Evolutionary conservation across 2,329 filamentous ascomycete species (phyloP), one percentile per base, ranked within the genome.

Genomic region (Arthrobotrys entomopaga): DNA sequence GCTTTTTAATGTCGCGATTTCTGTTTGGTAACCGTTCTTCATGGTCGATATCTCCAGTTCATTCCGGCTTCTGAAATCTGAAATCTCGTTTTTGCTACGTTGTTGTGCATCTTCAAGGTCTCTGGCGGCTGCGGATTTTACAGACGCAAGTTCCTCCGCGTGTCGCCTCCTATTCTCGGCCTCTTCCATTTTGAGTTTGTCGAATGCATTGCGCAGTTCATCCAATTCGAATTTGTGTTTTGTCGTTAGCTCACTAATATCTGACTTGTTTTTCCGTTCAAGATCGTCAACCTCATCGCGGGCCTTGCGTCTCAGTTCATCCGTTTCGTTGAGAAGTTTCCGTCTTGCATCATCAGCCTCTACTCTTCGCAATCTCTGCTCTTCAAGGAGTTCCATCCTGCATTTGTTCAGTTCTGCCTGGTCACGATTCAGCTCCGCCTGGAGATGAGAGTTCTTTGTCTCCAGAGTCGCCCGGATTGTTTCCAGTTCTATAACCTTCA

Each of bases 151-250:
- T 16, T 40, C 80, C 77, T 73, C 79, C 75, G 50, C 80, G 38
- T 75, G 76, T 70, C 43, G 80, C 76, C 65, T 53, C 53, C 76
- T 73, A 20, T 70, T 61, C 34, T 77, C 65, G n/a, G 65, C 60
- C 43, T 76, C 49, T n/a, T 73, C 65, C 34, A 81, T 79, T 20
- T 80, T 74, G 53, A 65, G 81, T 80, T 19, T 84, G 84, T 43
- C 88, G 86, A 75, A 90, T 84, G 52, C 86, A 86, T 61, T 87
- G 85, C 78, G 88, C 86, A 38, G 92, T 3, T 87, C 86, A 4
- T 88, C 87, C 15, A 94, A 79, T 59, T 91, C 89, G 61, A 91
- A 88, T 72, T 87, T 85, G 77, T 94, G 89, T 52, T 86, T 84
- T 65, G 85, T 87, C 13, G 85, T 82, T 43, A 90, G 78, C 13